Evolutionary conservation across 2,329 filamentous ascomycete genomes (phyloP).

Genomic region (Thermoascus crustaceus): DNA sequence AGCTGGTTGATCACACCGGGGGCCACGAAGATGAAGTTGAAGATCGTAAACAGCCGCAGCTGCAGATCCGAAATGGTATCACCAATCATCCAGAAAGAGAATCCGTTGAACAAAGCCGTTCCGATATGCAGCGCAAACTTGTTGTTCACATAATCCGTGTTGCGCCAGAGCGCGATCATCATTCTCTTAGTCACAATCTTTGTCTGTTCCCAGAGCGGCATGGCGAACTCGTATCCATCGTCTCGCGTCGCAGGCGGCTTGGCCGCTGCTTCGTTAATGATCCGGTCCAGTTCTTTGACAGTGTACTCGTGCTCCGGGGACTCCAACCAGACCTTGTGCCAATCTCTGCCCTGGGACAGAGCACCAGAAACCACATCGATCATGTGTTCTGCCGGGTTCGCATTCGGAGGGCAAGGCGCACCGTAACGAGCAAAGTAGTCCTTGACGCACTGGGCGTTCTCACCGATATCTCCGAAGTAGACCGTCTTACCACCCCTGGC

Average conservation of each 20-base stretch:
- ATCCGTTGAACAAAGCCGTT: constrained; percentile 40
- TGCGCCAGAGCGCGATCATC: constrained; percentile 58
- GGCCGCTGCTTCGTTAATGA: constrained; percentile 43
- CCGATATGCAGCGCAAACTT: constrained; percentile 51
- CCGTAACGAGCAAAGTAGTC: constrained; percentile 60
- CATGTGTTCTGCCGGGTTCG: constrained; percentile 55
- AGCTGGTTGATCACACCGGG: constrained; percentile 40
- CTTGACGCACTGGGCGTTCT: constrained; percentile 55
- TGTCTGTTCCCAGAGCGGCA: constrained; percentile 54
- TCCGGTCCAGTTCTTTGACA: constrained; percentile 54
- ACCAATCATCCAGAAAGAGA: constrained; percentile 61
- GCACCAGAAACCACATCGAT: constrained; percentile 43
- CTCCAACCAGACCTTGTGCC: constrained; percentile 63
- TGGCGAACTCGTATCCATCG: constrained; percentile 54
- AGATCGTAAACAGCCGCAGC: constrained; percentile 62
- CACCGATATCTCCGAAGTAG: constrained; percentile 61
- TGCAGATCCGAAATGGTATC: constrained; percentile 58
- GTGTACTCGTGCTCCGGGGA: constrained; percentile 53
- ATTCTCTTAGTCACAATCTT: constrained; percentile 58
- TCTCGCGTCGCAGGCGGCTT: constrained; percentile 37
- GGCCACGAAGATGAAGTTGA: constrained; percentile 52
- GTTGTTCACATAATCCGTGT: constrained; percentile 58
- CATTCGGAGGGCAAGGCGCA: constrained; percentile 52
- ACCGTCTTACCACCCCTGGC: constrained; percentile 61
- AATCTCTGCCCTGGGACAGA: constrained; percentile 49